Evolutionary conservation across 345 rosid genomes (phyloP).

Genomic region (Psidium friedrichsthalianum): DNA sequence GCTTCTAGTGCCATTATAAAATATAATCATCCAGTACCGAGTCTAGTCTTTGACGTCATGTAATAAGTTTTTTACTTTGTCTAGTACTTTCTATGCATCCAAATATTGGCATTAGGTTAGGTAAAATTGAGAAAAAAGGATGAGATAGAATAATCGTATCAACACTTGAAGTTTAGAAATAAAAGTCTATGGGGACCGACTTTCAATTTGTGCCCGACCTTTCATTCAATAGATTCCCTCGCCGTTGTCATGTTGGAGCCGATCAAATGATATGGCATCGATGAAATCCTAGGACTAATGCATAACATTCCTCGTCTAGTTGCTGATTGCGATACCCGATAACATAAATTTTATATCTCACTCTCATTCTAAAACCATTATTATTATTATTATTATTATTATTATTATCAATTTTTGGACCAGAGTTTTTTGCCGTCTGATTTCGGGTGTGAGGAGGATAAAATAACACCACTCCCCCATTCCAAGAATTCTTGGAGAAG

Average conservation of each 20-base stretch:
- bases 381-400: background rate
- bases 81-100: background rate
- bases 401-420: background rate
- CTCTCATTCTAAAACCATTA: background rate
- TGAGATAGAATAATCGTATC: background rate
- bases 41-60: no score
- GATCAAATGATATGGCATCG: no score
- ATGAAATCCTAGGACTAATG: background rate
- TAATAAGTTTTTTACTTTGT: no score
- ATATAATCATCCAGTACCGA: no score
- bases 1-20: background rate
- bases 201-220: background rate
- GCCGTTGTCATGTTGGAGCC: background rate
- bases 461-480: constrained; percentile 26
- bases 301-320: background rate
- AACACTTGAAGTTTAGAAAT: background rate
- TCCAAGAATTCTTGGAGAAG: constrained; percentile 18
- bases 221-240: background rate
- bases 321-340: background rate
- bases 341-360: background rate
- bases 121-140: background rate
- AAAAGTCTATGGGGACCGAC: background rate
- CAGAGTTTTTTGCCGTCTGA: constrained; percentile 41
- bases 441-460: constrained; percentile 34
- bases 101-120: background rate